Conservation (phyloP, 352 stramenopile species). For the Ophiocytium majus region DNA sequence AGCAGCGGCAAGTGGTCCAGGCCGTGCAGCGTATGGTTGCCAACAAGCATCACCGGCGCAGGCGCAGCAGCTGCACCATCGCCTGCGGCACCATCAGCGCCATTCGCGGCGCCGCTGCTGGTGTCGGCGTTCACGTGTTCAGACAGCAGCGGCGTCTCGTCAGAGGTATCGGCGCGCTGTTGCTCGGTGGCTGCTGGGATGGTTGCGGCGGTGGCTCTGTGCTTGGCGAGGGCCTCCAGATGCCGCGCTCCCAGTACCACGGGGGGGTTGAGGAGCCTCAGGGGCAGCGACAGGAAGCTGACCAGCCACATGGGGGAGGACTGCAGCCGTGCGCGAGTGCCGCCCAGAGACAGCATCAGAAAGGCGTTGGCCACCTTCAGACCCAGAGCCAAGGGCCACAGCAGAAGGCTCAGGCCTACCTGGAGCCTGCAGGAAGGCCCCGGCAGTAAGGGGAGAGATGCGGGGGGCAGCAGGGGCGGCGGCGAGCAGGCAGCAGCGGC, state of each 20-base stretch:
- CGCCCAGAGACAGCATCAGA: neutral
- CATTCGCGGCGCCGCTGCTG: neutral
- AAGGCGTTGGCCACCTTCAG: neutral
- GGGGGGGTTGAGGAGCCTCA: conserved; percentile 33
- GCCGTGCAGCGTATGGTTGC: neutral
- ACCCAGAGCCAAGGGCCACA: neutral
- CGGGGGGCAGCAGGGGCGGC: too few relatives aligned
- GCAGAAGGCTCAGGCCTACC: neutral
- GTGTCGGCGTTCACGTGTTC: neutral
- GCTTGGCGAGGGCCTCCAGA: neutral
- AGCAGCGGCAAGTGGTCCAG: conserved; percentile 7
- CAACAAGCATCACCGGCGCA: conserved; percentile 2
- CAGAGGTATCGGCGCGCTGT: neutral
- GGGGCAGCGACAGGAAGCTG: conserved; percentile 8
- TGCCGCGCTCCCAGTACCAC: conserved; percentile 17
- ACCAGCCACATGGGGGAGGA: neutral
- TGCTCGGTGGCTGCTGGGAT: neutral
- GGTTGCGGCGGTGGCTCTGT: neutral
- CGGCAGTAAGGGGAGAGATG: neutral
- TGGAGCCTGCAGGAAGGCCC: conserved; percentile 9
- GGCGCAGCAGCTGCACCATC: neutral
- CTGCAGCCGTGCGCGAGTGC: neutral
- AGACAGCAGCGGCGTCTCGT: neutral
- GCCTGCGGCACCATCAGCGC: neutral
- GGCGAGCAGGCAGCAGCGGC: neutral